Conservation (phyloP, 345 rosid genomes). For the Cardamine occulta region DNA sequence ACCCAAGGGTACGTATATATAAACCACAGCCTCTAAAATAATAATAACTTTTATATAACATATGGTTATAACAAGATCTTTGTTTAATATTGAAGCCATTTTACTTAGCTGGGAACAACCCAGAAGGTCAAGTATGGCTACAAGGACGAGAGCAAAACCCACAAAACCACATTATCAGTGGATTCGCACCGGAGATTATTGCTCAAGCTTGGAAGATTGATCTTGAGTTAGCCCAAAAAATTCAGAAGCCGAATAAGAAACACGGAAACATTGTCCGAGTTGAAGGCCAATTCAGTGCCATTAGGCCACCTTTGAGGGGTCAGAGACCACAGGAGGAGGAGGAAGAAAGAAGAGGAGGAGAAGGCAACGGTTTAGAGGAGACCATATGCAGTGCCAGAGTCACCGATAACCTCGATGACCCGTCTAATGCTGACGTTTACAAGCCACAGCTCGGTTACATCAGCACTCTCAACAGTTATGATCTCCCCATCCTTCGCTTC, state of each 20-base stretch:
- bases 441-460: conserved; percentile 65
- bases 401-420: conserved; percentile 52
- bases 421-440: conserved; percentile 57
- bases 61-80: neutral
- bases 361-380: conserved; percentile 61
- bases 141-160: conserved; percentile 31
- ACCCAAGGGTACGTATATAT: conserved; percentile 56
- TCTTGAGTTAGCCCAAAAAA: conserved; percentile 43
- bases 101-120: conserved; percentile 67
- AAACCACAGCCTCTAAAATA: neutral
- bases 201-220: conserved; percentile 59
- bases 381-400: conserved; percentile 55
- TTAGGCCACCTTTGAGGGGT: conserved; percentile 50
- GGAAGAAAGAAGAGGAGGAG: neutral
- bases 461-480: conserved; percentile 55
- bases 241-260: conserved; percentile 49
- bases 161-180: conserved; percentile 48
- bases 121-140: conserved; percentile 44
- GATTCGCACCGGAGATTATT: conserved; percentile 47
- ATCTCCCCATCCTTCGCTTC: conserved; percentile 57
- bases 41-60: neutral
- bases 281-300: conserved; percentile 42
- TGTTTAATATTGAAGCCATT: conserved; percentile 47
- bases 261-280: conserved; percentile 65
- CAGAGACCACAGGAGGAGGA: conserved; percentile 25